A percentile compares a stretch with the other conserved stretches of the same genome.
phyloP scores from a whole-genome alignment of 306 rosid species.

The Pyrus communis region DNA sequence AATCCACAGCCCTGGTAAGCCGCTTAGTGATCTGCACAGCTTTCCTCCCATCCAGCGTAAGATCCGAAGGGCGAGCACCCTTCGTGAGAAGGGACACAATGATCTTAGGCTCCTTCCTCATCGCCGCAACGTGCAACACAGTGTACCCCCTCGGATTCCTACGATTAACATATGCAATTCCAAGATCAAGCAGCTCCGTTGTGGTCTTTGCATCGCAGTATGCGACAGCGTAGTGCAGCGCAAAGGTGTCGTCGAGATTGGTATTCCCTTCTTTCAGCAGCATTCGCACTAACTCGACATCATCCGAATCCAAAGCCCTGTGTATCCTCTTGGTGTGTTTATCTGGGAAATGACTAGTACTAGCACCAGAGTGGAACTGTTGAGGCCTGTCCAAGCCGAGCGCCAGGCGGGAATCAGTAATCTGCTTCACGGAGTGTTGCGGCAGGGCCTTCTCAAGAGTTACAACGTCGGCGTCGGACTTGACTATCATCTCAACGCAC shows the following conservation, averaged over 20 bases:
- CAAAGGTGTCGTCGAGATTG: slow-evolving; percentile 49
- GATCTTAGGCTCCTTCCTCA: slow-evolving; percentile 53
- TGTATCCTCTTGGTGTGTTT: slow-evolving; percentile 59
- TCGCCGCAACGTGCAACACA: slow-evolving; percentile 52
- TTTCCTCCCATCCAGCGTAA: slow-evolving; percentile 58
- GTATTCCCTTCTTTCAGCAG: slow-evolving; percentile 57
- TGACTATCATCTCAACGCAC: slow-evolving; percentile 36
- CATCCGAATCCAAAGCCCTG: slow-evolving; percentile 62
- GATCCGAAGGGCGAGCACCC: slow-evolving; percentile 57
- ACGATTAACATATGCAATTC: slow-evolving; percentile 43
- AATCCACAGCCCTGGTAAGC: slow-evolving; percentile 37
- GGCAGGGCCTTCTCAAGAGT: slow-evolving; percentile 49
- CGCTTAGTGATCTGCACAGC: slow-evolving; percentile 60
- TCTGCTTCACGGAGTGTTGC: slow-evolving; percentile 29
- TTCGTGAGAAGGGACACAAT: slow-evolving; percentile 58
- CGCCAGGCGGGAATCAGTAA: slow-evolving; percentile 29
- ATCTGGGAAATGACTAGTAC: slow-evolving; percentile 15
- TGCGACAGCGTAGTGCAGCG: slow-evolving; percentile 65
- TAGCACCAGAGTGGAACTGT: background rate
- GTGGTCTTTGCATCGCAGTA: slow-evolving; percentile 58
- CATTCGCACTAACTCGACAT: slow-evolving; percentile 52
- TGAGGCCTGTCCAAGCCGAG: slow-evolving; percentile 16
- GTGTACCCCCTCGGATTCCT: slow-evolving; percentile 51
- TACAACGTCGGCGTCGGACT: slow-evolving; percentile 34
- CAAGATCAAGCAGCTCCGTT: slow-evolving; percentile 57